These are phyloP conservation scores for Themeda triandra DNA, from an alignment of 176 grass and related monocot species.

Conservation along the genomic window DNA sequence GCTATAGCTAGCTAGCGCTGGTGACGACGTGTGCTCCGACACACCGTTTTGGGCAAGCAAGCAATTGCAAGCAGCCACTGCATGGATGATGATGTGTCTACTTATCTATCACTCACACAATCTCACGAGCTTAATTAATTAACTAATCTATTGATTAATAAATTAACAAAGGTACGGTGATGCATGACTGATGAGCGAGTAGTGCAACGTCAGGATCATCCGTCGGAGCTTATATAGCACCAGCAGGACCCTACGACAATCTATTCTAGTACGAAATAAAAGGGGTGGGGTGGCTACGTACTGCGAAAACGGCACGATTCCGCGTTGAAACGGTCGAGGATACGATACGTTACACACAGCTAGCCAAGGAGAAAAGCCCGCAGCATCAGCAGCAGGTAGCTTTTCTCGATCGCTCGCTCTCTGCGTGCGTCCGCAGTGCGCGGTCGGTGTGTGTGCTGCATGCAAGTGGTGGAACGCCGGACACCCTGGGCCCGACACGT, in stretches of 20 bases:
- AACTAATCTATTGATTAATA: not conserved
- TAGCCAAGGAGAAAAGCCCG: not conserved
- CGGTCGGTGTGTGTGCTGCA: conserved; percentile 41
- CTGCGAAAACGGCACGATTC: conserved; percentile 28
- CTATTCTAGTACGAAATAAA: not conserved
- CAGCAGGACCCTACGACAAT: not conserved
- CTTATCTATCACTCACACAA: not conserved
- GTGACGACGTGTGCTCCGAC: conserved; percentile 1
- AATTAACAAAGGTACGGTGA: not conserved
- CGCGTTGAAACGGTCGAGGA: conserved; percentile 34
- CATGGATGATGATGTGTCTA: not conserved
- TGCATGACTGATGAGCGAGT: not conserved
- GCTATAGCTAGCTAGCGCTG: too few relatives aligned
- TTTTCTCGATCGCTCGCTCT: too few relatives aligned
- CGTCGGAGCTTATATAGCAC: too few relatives aligned
- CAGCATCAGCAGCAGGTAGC: too few relatives aligned
- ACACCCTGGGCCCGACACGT: conserved; percentile 10
- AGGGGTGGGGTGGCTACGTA: not conserved
- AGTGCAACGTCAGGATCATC: not conserved
- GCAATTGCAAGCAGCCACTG: not conserved
- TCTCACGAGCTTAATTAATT: not conserved
- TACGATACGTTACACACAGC: too few relatives aligned
- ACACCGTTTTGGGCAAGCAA: not conserved
- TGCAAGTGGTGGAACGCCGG: not conserved
- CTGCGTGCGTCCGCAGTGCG: not conserved